Evolutionary conservation across 805 yeast genomes (phyloP), one percentile per base, ranked within the genome.

Genomic region (Cyberlindnera lachancei): DNA sequence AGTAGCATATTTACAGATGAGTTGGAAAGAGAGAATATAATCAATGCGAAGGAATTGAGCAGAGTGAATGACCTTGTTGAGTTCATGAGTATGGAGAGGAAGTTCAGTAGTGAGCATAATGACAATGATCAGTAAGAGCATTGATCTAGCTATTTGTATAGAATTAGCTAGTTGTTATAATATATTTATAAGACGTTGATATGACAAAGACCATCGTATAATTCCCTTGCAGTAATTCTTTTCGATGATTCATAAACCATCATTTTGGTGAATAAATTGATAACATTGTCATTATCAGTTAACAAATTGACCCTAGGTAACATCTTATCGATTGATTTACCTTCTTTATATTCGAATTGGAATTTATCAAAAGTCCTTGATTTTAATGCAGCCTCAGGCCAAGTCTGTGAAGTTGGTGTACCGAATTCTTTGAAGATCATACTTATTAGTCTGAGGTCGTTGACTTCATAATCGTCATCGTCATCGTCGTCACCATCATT

Each of bases 401-500:
- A 66, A 15, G 44, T 27, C 7, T 54, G 55, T 7, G 44, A 23
- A n/a, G 59, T 52, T 1, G 88, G 87, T 0, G 84, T 71, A 1
- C 94, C 94, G 46, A 83, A 73, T 3, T 55, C 56, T 12, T 56
- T 50, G 41, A 80, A 69, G 1, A 79, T 70, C 14, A 68, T 58
- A 7, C 69, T 59, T n/a, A 79, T 59, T 13, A 84, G 59, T 4
- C 68, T 63, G 28, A 84, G 59, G 44, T 84, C 94, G 38, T 73
- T 70, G 15, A 56, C 50, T 21, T 68, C 64, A 1, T 51, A 56
- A 20, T 41, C 49, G 20, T 63, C 50, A n/a, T n/a, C n/a, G n/a
- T n/a, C n/a, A n/a, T n/a, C n/a, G n/a, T n/a, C n/a, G n/a, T n/a
- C n/a, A n/a, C n/a, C n/a, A n/a, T n/a, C n/a, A n/a, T n/a, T n/a